Conservation (phyloP, 768 basidiomycete genomes). For the Ramaria rubella region DNA sequence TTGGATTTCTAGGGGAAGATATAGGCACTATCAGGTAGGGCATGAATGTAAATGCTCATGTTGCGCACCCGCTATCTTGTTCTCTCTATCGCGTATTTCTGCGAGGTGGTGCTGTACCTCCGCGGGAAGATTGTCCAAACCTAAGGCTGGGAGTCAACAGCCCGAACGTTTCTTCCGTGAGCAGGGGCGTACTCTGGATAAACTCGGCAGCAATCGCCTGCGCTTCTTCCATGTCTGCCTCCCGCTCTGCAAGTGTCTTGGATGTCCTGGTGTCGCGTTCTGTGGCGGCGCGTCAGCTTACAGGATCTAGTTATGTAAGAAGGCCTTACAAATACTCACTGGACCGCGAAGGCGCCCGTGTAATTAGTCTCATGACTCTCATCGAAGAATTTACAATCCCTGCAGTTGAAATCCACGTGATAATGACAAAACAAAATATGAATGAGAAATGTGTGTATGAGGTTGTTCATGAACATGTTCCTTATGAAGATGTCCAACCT, state of each 20-base stretch:
- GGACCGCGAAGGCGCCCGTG: no score
- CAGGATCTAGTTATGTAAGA: no score
- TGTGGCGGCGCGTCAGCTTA: background rate
- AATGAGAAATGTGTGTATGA: no score
- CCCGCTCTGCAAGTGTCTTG: background rate
- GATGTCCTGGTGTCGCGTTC: no score
- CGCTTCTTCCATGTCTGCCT: slow-evolving; percentile 39
- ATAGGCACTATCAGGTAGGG: background rate
- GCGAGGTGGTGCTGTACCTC: slow-evolving; percentile 43
- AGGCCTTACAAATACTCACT: no score
- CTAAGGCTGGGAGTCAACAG: slow-evolving; percentile 20
- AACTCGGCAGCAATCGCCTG: slow-evolving; percentile 44
- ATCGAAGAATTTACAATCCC: no score
- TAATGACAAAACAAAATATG: background rate
- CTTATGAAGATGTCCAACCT: no score
- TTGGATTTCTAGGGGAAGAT: slow-evolving; percentile 30
- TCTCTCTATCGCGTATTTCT: slow-evolving; percentile 42
- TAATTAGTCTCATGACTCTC: no score
- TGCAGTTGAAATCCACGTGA: no score
- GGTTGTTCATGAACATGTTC: no score
- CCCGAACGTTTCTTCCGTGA: no score
- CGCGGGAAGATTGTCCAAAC: slow-evolving; percentile 44
- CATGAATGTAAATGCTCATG: background rate
- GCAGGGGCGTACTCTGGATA: slow-evolving; percentile 35
- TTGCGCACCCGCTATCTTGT: slow-evolving; percentile 33